phyloP scores from a whole-genome alignment of 1,284 basidiomycete species.

The Cronartium ribicola region DNA sequence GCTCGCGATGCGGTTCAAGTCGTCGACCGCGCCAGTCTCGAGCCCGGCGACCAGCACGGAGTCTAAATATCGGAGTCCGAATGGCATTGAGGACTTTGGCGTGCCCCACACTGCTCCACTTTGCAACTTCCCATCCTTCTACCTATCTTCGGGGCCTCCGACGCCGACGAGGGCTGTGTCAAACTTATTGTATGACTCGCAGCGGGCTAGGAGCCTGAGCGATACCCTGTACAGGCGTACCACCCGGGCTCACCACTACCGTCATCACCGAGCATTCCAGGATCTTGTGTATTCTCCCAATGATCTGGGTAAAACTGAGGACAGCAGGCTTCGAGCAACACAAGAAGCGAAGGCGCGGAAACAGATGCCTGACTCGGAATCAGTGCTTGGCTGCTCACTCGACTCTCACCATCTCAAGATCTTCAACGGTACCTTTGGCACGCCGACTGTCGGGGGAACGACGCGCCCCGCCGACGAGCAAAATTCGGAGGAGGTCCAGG shows the following conservation, averaged over 20 bases:
- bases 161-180: not conserved
- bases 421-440: not conserved
- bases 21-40: not conserved
- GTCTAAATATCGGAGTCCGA: not conserved
- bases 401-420: constrained; percentile 1
- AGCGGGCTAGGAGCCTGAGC: constrained; percentile 17
- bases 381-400: not conserved
- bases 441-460: not conserved
- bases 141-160: not conserved
- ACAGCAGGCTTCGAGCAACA: too few species aligned
- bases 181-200: not conserved
- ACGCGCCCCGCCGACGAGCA: not conserved
- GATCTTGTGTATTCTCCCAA: not conserved
- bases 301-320: not conserved
- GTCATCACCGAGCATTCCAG: constrained; percentile 2
- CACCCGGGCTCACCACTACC: not conserved
- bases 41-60: not conserved
- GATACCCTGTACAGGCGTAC: constrained; percentile 18
- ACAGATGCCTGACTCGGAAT: too few species aligned
- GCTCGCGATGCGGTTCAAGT: not conserved
- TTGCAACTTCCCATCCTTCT: not conserved
- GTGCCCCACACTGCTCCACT: not conserved
- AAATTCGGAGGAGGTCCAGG: not conserved
- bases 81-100: not conserved
- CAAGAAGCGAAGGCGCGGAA: too few species aligned